Conservation (phyloP, 2,329 filamentous ascomycete genomes). For the Penicillium paneum region DNA sequence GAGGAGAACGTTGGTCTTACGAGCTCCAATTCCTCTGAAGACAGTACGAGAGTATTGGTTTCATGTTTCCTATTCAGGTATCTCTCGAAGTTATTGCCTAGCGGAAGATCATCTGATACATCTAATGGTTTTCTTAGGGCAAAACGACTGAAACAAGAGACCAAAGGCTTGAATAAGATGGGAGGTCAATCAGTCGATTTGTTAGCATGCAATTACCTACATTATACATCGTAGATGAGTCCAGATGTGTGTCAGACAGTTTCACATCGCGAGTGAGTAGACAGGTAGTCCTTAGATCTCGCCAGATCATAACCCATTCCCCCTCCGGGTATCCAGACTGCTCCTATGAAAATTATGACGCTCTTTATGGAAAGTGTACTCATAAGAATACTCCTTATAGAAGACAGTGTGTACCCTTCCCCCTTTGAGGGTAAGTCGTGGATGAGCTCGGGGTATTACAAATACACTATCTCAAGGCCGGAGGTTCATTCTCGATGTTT, state of each 20-base stretch:
- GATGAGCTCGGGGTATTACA: neutral
- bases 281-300: neutral
- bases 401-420: no score
- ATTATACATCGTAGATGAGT: neutral
- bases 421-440: neutral
- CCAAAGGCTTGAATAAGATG: neutral
- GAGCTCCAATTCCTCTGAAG: neutral
- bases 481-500: rapidly evolving
- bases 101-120: neutral
- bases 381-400: no score
- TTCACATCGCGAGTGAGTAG: neutral
- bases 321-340: no score
- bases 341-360: no score
- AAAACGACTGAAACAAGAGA: neutral
- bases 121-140: neutral
- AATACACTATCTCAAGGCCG: conserved; percentile 5
- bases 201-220: no score
- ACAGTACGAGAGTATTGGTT: neutral
- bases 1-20: no score
- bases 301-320: neutral
- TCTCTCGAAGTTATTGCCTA: no score
- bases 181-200: neutral
- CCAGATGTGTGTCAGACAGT: neutral
- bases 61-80: neutral
- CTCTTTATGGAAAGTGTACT: no score